A percentile compares a stretch with the other conserved stretches of the same genome.
These are phyloP conservation scores for Aspergillus carlsbadensis DNA, from an alignment of 495 filamentous ascomycete genomes.

Conservation along the genomic window DNA sequence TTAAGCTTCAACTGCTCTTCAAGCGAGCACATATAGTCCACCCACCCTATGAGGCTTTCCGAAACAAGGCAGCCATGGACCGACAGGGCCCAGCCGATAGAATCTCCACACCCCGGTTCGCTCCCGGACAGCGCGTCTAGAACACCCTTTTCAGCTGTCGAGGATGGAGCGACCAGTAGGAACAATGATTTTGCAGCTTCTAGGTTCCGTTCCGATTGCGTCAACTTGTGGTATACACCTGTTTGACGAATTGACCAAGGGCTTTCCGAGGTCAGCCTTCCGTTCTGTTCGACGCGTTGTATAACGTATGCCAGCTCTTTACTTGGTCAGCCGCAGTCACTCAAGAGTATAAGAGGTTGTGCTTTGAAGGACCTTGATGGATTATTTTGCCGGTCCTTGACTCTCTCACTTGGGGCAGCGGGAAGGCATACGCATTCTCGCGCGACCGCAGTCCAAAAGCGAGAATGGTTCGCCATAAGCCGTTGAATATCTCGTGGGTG, in stretches of 20 bases:
- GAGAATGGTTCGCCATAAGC: constrained; percentile 7
- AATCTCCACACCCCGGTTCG: not conserved
- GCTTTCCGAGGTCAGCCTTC: not conserved
- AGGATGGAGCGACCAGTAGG: constrained; percentile 8
- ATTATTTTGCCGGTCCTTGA: not conserved
- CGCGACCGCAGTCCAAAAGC: not conserved
- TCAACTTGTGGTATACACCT: constrained; percentile 12
- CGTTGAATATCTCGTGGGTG: not conserved
- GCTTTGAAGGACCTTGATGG: not conserved
- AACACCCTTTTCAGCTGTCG: not conserved
- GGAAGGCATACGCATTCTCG: constrained; percentile 13
- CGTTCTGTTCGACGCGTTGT: constrained; percentile 7
- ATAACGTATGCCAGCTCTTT: constrained; percentile 14
- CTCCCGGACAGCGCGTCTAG: not conserved
- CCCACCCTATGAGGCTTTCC: constrained; percentile 10
- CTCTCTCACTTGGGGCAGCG: not conserved
- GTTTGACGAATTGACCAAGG: constrained; percentile 17
- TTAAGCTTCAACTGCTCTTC: constrained; percentile 6
- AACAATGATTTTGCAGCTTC: not conserved
- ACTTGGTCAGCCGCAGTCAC: too few relatives aligned
- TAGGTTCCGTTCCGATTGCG: not conserved
- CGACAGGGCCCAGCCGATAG: not conserved
- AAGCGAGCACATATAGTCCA: constrained; percentile 15
- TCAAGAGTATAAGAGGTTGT: too few relatives aligned
- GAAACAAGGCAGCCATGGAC: constrained; percentile 6